Evolutionary conservation across 257 asterid species (phyloP), one percentile per base, ranked within the genome.

Genomic region (Nicotiana attenuata): DNA sequence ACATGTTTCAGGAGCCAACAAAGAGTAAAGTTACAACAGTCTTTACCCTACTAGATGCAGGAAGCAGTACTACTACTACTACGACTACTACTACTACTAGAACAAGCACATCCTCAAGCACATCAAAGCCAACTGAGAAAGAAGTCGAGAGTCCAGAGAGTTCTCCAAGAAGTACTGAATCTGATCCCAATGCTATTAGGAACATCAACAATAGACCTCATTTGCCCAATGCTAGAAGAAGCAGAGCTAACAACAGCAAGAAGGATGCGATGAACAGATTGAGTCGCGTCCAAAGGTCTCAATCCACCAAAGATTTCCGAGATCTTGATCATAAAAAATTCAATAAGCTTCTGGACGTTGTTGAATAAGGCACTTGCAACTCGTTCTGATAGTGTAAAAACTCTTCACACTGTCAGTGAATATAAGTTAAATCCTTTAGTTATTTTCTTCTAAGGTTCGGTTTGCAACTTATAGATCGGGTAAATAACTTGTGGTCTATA

Each of bases 31-130:
- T 87, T 64, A 38, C 83, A 65, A 85, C 90, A 15, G 71, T 82
- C 19, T 86, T 87, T 53, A 85, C 88, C 78, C 89, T 83, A 67
- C 91, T 84, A 60, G 92, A 88, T 47, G 88, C 92, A 3, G 95
- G 95, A 64, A 89, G 94, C 82, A 91, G 92, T 53, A 83, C 89
- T 19, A 81, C 90, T 11, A 22, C 78, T 7, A 38, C 47, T 41
- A 69, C 57, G 11, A 69, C 90, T 29, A 81, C 90, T 29, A 81
- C 90, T 5, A 33, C 38, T 33, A 33, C 38, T 31, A 5, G 6
- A 19, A 83, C 91, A 7, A 91, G 92, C 88, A 87, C 87, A 64
- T 89, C 93, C 5, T 91, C 97, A 2, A 73, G 85, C 0, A 88
- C 84, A 80, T 86, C 82, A 22, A 91, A 86, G 84, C 88, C 83